Conservation (phyloP, 164 flowering plant species). For the Vitis cinerea region DNA sequence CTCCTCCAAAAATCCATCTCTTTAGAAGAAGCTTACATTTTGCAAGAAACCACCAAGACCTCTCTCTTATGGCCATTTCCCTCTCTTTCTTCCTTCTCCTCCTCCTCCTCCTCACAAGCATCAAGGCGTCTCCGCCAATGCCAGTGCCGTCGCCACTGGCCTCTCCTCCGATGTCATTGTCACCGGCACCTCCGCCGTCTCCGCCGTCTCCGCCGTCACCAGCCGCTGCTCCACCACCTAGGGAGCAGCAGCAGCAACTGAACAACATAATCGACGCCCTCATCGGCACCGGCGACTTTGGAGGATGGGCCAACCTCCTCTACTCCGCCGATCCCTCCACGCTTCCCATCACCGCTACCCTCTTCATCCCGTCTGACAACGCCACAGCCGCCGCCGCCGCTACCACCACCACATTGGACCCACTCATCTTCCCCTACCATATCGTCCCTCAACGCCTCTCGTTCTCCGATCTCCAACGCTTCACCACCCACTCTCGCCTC, state of each 20-base stretch:
- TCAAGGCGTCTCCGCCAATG: not conserved
- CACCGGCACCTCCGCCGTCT: not conserved
- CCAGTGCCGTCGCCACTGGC: not conserved
- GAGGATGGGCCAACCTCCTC: slow-evolving; percentile 40
- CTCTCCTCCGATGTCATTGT: not conserved
- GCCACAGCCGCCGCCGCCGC: slow-evolving; percentile 8
- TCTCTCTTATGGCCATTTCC: not conserved
- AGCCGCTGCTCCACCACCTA: not conserved
- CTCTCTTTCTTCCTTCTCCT: slow-evolving; percentile 5
- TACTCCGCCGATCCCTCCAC: slow-evolving; percentile 23
- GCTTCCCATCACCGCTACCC: slow-evolving; percentile 41
- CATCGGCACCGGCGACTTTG: slow-evolving; percentile 45
- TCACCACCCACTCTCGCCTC: slow-evolving; percentile 28
- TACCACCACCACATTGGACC: slow-evolving; percentile 19
- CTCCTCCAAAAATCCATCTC: no score
- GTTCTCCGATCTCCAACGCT: slow-evolving; percentile 40
- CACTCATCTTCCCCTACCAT: slow-evolving; percentile 39
- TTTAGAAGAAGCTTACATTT: no score
- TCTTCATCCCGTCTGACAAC: slow-evolving; percentile 47
- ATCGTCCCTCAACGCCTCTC: slow-evolving; percentile 49
- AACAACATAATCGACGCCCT: slow-evolving; percentile 46
- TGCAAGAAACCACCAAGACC: no score
- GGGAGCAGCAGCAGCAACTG: slow-evolving; percentile 16
- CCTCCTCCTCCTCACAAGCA: slow-evolving; percentile 1
- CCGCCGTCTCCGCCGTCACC: not conserved